Base-by-base conservation (phyloP, 768 basidiomycete genomes). In the Lactarius psammicola region DNA sequence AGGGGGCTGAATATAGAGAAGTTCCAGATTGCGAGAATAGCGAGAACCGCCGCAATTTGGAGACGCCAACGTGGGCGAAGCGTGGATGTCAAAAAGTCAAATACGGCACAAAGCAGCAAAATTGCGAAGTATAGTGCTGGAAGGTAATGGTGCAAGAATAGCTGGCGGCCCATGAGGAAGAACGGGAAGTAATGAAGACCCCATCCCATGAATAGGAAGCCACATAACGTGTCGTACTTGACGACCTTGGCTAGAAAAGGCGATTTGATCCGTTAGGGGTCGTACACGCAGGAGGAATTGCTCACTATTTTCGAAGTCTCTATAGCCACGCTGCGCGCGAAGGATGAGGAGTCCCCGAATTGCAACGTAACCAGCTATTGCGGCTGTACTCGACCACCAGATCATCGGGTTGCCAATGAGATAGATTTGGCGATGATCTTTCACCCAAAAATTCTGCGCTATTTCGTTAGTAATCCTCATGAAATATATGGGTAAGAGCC, bases 101-200 rank as follows among this genome's bases (percentile, higher is more conserved):
- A 98, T 2, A 89, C 81, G 3, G 80, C 80, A 60, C 89, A 89
- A 31, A 82, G 82, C 28, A 94, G 80, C 15, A 99, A 84, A 70
- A 94, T 86, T n/a, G 90, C 87, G 70, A 92, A 95, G 74, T 94
- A 96, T n/a, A 99, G 80, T 0, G 95, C 94, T 0, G 96, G 97
- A 78, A 98, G 90, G 75, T 98, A 98, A 78, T 98, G 97, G 74
- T 98, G 96, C 28, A 99, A 78, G 84, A 99, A 99, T 55, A 98
- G 87, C 73, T 99, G 97, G 26, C 97, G 94, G 51, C 84, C 80
- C 96, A 98, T 98, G 70, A 98, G 80, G 85, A 87, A 98, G 85
- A 99, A 99, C 17, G 97, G 97, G 74, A 92, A 82, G 78, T 97
- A 98, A 79, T 98, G 97, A 38, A 99, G 74, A 30, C 80, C 80